Base-by-base conservation (phyloP, 1,284 basidiomycete species). In the Cryptococcus wingfieldii region DNA sequence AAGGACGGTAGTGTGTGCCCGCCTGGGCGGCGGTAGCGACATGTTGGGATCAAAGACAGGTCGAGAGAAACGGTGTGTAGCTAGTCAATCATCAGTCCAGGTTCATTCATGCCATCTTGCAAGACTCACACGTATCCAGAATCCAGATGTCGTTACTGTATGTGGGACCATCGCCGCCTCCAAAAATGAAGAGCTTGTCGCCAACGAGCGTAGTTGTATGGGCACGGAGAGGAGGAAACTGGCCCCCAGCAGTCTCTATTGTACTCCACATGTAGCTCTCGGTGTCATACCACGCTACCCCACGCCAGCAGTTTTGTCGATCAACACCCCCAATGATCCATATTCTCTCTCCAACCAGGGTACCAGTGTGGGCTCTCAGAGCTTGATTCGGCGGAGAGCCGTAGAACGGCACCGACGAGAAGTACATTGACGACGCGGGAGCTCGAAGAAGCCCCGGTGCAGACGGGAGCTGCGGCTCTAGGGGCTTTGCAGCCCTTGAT, bases 291-390 rank as follows among this genome's bases (percentile, higher is more conserved):
- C 85, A 89, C 68, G 88, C 90, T 1, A 93, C 81, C 51, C 91
- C 89, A 60, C 82, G 83, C 77, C 84, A 87, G 60, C 84, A 87
- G 25, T 59, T 65, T 65, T 82, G 84, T 59, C 88, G 87, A 61
- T 94, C 90, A 61, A 89, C 90, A 1, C 92, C 92, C 6, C 92
- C 92, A 67, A 95, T 87, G 34, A 95, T 69, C 89, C 90, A 96
- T 1, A 88, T 87, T 25, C 84, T 67, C 53, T 86, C 84, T 57
- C 91, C 90, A 23, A 92, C 85, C 38, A 95, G 79, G 1, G 87
- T 93, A 47, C 87, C 86, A 8, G 83, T 90, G 71, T 94, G 91
- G 2, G 90, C 89, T 4, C 90, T 83, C 77, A 93, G 84, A 10
- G 84, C 83, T 61, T 86, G 84, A 62, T 80, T 81, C 2, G 90